Evolutionary conservation across 306 rosid genomes (phyloP), one percentile per base, ranked within the genome.

Genomic region (Malus orientalis): DNA sequence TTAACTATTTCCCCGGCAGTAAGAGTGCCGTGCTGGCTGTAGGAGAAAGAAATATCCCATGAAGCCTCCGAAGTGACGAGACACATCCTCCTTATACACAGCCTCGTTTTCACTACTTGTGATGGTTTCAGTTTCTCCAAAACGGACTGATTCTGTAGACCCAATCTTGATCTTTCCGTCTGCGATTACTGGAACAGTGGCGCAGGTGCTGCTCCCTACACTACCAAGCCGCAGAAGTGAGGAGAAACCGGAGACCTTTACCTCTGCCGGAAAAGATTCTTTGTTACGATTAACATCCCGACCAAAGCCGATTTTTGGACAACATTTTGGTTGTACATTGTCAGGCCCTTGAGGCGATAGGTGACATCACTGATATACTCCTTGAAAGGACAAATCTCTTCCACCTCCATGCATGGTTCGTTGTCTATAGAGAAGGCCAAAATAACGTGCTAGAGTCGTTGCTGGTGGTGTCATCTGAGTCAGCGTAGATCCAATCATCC

Each of bases 281-380:
- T 69, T 23, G 25, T 3, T 12, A 25, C 22, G 23, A 27, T 79
- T 79, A 25, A 57, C 74, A 22, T 1, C 10, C 12, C 51, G 19
- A 5, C 64, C 71, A 9, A 65, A 27, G 40, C 13, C 22, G 29
- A 66, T 32, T 32, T 62, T 8, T 61, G 49, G 42, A 73, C 40
- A 10, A 69, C 36, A 1, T 60, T 29, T 67, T 79, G 45, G 61
- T 69, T 23, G 62, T 79, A 54, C 18, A 73, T 55, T 27, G 61
- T 58, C 0, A 62, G 57, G 19, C 67, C 82, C 3, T 6, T 2
- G 22, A 66, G 53, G 11, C 69, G 62, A 27, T 54, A 73, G 14
- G 44, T 66, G 27, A 79, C 77, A 23, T 73, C 19, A 42, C 73
- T 29, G 54, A 79, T 79, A 79, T 79, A 4, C 53, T 47, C 53